Evolutionary conservation across 1,139 yeast species (phyloP), one percentile per base, ranked within the genome.

Genomic region (Pichiaceae sp.): DNA sequence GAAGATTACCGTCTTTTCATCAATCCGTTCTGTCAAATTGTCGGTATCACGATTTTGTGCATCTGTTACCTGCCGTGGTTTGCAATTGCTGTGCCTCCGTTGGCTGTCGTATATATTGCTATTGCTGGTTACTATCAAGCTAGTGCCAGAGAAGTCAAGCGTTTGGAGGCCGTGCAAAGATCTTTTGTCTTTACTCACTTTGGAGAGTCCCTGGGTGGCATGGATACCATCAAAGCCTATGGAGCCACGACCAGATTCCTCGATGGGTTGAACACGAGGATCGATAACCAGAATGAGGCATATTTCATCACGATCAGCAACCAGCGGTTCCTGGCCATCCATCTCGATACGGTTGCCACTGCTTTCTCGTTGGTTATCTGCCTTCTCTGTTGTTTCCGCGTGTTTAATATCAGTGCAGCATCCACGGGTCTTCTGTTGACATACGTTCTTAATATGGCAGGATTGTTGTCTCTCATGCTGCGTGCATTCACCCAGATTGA

Each of bases 321-420:
- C 44, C 95, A 84, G 60, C 72, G 93, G 54, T 86, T 95, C 95
- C 69, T 84, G 32, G 72, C 78, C 16, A 77, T 81, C 1, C 72
- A 79, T 40, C 62, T 83, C 45, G 85, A 78, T 52, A 45, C 66
- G 32, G 55, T 75, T 32, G 78, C 83, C 1, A 57, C 67, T 27
- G 47, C 67, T 23, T 62, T 76, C 43, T 57, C 74, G 6, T 57
- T 74, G 20, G 48, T 72, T 31, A 62, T 73, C 18, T 59, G 82
- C 0, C 52, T 83, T 47, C 64, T 83, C 28, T 78, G 86, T 63
- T 78, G 75, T 19, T 68, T 69, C 44, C 68, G 80, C 43, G 78
- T 73, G 31, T 81, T 85, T 56, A 59, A 66, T 36, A 71, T 83
- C 29, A 60, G 65, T 41, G 75, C 89, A 2, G 66, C 93, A 0